A percentile compares a stretch with the other conserved stretches of the same genome.
Conservation (phyloP, 495 filamentous ascomycete species). For the Aspergillus avenaceus region DNA sequence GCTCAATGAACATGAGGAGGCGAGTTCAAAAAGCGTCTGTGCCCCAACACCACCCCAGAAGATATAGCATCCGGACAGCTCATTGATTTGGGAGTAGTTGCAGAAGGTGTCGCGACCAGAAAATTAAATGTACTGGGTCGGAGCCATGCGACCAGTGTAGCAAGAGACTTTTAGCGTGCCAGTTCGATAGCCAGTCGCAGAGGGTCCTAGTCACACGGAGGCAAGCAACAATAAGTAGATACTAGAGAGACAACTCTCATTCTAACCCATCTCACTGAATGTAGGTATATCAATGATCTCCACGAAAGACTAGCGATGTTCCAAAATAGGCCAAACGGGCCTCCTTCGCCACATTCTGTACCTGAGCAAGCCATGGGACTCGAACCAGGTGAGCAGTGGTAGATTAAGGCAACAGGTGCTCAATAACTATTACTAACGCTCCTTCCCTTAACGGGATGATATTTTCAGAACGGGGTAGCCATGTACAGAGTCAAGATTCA, state of each 20-base stretch:
- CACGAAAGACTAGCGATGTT: background rate
- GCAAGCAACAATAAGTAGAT: background rate
- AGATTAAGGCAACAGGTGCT: no score
- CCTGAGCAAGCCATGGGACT: background rate
- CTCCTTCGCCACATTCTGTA: background rate
- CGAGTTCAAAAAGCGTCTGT: no score
- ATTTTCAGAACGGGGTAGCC: no score
- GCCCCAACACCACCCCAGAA: no score
- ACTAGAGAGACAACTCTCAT: no score
- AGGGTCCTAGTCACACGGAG: background rate
- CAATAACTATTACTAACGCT: no score
- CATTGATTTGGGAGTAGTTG: no score
- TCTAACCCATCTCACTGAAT: no score
- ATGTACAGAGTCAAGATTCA: no score
- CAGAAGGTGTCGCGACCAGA: slow-evolving; percentile 1
- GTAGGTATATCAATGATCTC: background rate
- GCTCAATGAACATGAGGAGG: no score
- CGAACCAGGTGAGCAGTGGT: background rate
- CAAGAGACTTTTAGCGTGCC: background rate
- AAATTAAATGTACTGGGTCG: background rate
- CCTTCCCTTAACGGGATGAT: no score
- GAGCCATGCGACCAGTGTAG: background rate
- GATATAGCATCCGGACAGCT: no score
- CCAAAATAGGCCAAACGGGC: background rate
- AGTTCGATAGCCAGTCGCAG: background rate